Evolutionary conservation across 768 basidiomycete genomes (phyloP), one percentile per base, ranked within the genome.

Genomic region (Rhizopogon sp.): DNA sequence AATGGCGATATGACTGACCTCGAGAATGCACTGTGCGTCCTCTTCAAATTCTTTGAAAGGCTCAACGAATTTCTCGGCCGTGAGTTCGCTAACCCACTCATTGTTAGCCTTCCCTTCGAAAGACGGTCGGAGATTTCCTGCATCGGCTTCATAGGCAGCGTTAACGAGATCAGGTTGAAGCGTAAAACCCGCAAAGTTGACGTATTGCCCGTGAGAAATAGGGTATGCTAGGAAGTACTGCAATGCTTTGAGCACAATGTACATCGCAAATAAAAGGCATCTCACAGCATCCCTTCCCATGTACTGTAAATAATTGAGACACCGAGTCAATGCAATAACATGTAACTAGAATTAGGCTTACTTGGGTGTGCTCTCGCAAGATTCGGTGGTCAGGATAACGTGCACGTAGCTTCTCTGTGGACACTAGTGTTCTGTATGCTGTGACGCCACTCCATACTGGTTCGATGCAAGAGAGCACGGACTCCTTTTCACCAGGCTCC

Each of bases 161-260:
- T 73, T 69, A 59, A 85, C 79, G n/a, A 78, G 70, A 29, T 83
- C 78, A 56, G 77, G 77, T 25, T 72, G 70, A 17, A 76, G 65
- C 25, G 68, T 73, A 61, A 85, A 84, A 1, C 82, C 84, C 14
- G 78, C 86, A 54, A 87, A 75, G 60, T 87, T 90, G 60, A 90
- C 70, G 56, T 76, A 67, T 58, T 73, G 77, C 6, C 84, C 84
- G 28, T 73, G 74, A 3, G 80, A 72, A 13, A 88, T 81, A 0
- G 84, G 79, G 64, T 88, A 88, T 2, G 75, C 78, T 13, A 88
- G 74, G 41, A 85, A 64, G 62, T 80, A 81, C 87, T 88, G 31
- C 16, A 20, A 39, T 45, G 55, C 45, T 6, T 58, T 47, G 49
- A 42, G 20, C 22, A 28, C 1, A 22, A 11, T 28, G 17, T 25